Base-by-base conservation (phyloP, 108 stramenopile genomes). In the Cyclotella atomus region DNA sequence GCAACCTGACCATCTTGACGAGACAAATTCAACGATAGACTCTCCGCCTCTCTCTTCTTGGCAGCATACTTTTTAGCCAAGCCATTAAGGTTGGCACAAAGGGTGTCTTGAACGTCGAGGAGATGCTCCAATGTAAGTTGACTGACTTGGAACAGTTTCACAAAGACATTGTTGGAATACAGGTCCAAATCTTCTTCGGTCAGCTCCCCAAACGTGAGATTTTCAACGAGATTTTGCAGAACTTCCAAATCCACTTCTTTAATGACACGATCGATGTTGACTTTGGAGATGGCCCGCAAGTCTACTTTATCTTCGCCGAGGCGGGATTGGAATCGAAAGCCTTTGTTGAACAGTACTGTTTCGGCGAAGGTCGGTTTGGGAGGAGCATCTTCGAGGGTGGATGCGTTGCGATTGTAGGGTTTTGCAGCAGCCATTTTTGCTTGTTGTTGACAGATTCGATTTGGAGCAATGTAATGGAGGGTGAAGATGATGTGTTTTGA, bases 61-160 rank as follows among this genome's bases (percentile, higher is more conserved):
- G 34, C 17, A 15, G 57, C 47, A 43, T 82, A 82, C 59, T 79
- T 85, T 54, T 82, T 63, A 2, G 62, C 45, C 23, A 83, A 34
- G 12, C 50, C 56, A 78, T 87, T 86, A 23, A 91, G 68, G 27
- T 83, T 86, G 9, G 45, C 55, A 5, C 83, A 59, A 2, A 91
- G 81, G 15, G 85, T 83, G 36, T 85, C 85, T 59, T 83, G 85
- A 2, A 79, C 85, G 43, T 84, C 68, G 15, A 88, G 44, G 16
- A 88, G 52, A 62, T 89, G 87, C 60, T 91, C 90, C 32, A 91
- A 45, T 28, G 83, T 83, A 30, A 89, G 50, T 56, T 91, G 90
- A 49, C 81, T 38, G 16, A 88, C 49, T 20, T 71, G 75, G 47
- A 89, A 87, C 14, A 91, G 65, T 56, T 89, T 86, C 9, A 89